Percentiles rank a stretch among this genome's conserved stretches.
Conservation (phyloP, 75 land plant species). For the Pinus tabuliformis region DNA sequence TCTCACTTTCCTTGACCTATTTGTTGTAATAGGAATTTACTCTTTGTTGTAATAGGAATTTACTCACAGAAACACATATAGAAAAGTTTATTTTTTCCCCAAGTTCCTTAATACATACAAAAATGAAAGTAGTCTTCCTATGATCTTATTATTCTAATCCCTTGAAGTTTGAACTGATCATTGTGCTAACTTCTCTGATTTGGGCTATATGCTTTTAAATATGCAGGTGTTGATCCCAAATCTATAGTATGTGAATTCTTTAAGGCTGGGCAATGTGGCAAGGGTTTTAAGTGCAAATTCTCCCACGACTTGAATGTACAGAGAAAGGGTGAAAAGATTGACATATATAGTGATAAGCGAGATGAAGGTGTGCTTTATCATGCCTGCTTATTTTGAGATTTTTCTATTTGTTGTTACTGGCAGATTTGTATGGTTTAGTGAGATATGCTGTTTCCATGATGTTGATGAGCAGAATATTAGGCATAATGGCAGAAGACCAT, state of each 20-base stretch:
- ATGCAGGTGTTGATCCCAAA: constrained; percentile 98
- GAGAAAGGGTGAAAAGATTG: constrained; percentile 99
- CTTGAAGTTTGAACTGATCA: background rate
- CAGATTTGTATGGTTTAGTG: too few relatives aligned
- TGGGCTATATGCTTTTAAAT: background rate
- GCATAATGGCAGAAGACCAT: too few relatives aligned
- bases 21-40: too few relatives aligned
- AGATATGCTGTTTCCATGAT: too few relatives aligned
- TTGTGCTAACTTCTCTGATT: background rate
- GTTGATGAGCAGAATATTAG: too few relatives aligned
- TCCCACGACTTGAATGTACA: constrained; percentile 97
- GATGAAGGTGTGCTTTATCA: constrained; percentile 46
- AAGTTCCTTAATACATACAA: too few relatives aligned
- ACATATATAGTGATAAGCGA: constrained; percentile 94
- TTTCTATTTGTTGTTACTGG: too few relatives aligned
- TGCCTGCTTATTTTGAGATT: background rate
- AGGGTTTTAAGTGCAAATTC: constrained; percentile 98
- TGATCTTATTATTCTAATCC: background rate
- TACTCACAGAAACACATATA: too few relatives aligned
- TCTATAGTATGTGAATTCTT: constrained; percentile 94
- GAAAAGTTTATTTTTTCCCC: too few relatives aligned
- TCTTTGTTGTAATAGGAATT: too few relatives aligned
- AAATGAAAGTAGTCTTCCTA: too few relatives aligned
- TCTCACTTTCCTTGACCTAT: too few relatives aligned
- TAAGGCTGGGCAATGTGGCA: constrained; percentile 94